These are phyloP conservation scores for Pyrenophora tritici-repentis DNA, from an alignment of 2,329 filamentous ascomycete species.

Conservation along the genomic window DNA sequence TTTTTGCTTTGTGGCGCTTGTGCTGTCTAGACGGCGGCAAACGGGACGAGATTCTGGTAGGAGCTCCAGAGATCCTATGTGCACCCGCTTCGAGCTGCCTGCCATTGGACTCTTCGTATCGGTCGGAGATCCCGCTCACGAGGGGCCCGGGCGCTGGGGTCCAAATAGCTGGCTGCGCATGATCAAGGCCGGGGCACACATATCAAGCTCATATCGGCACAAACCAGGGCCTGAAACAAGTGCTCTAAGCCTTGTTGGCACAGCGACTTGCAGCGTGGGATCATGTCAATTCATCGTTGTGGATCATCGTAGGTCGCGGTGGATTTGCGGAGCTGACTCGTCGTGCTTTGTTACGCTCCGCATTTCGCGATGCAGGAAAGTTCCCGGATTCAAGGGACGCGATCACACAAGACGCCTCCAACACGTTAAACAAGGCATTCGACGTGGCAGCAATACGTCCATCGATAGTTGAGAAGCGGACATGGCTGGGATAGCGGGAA, in stretches of 20 bases:
- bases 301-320: background rate
- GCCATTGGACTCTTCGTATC: background rate
- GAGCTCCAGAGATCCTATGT: slow-evolving; percentile 3
- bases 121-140: slow-evolving; percentile 2
- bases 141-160: background rate
- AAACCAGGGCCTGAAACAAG: background rate
- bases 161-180: slow-evolving; percentile 1
- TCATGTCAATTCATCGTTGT: background rate
- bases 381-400: background rate
- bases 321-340: background rate
- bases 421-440: background rate
- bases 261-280: background rate
- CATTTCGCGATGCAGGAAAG: slow-evolving; percentile 5
- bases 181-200: background rate
- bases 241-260: background rate
- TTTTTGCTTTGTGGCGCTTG: slow-evolving; percentile 8
- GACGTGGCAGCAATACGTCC: background rate
- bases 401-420: slow-evolving; percentile 2
- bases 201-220: background rate
- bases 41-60: slow-evolving; percentile 7
- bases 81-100: slow-evolving; percentile 2
- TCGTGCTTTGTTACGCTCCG: background rate
- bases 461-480: slow-evolving; percentile 2
- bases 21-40: slow-evolving; percentile 6
- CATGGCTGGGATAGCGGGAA: slow-evolving; percentile 5